Base-by-base conservation (phyloP, 2,329 filamentous ascomycete species). In the Penicillium sclerotigenum region DNA sequence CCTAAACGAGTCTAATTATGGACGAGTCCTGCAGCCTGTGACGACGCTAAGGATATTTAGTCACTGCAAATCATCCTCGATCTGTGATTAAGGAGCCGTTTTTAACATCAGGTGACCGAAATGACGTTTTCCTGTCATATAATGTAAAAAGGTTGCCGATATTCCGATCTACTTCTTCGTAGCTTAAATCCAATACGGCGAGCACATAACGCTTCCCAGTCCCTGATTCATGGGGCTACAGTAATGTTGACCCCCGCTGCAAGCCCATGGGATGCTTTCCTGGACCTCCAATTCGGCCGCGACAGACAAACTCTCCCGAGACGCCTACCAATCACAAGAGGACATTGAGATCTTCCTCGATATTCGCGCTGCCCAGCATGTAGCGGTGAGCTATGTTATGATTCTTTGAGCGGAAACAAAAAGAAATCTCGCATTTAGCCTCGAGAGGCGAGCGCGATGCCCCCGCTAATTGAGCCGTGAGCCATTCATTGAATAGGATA, bases 381-480 rank as follows among this genome's bases (percentile, higher is more conserved):
- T 66, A 63, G 64, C 64, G 64, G 64, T 66, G 64, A 62, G 58
- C 52, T 58, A 24, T 58, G 57, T 52, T 51, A 49, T 61, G 45
- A 41, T 54, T 34, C 47, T 40, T 48, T 38, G 38, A 45, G 45
- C 16, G n/a, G 40, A n/a, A 26, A 52, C 28, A 36, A 41, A 41
- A 45, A 46, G 24, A 40, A 52, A 33, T 34, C 33, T 40, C n/a
- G 37, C 29, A 49, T 40, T 36, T 37, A 40, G 24, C 31, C 41
- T 43, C 16, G 47, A 20, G 20, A 54, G 6, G 14, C 14, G 48
- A 52, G 14, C 11, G 20, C 29, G 18, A 36, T 31, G 16, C 45
- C 46, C 47, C 53, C 53, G 47, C 47, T 45, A 31, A 34, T 52
- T 40, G 37, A 29, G 28, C 48, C 42, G 42, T 24, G 47, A 8